phyloP scores from a whole-genome alignment of 768 basidiomycete genomes.

The Rubroboletus pulcherrimus region DNA sequence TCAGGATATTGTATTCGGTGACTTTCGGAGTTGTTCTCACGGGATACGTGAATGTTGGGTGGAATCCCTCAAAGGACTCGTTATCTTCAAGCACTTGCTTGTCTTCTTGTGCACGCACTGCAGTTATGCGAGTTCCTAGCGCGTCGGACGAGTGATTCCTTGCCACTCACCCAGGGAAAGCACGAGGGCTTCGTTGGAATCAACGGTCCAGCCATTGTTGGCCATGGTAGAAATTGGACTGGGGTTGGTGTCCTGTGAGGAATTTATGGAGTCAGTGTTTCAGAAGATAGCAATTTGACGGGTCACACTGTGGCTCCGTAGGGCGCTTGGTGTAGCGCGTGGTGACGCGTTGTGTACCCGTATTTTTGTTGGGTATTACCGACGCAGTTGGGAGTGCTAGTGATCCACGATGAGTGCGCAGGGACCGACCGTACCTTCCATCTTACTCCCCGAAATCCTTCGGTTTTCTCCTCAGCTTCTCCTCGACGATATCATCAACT shows the following conservation, averaged over 20 bases:
- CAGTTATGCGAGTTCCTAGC: background rate
- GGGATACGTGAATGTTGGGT: slow-evolving; percentile 92
- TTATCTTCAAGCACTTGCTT: slow-evolving; percentile 50
- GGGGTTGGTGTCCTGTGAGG: background rate
- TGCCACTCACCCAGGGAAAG: slow-evolving; percentile 63
- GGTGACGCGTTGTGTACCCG: slow-evolving; percentile 27
- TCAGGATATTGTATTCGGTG: slow-evolving; percentile 5
- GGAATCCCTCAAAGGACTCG: slow-evolving; percentile 65
- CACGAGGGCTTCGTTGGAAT: slow-evolving; percentile 73
- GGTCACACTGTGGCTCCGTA: background rate
- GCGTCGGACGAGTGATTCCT: background rate
- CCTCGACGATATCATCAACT: slow-evolving; percentile 84
- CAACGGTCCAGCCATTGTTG: slow-evolving; percentile 62
- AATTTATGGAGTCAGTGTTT: background rate
- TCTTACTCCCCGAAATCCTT: slow-evolving; percentile 49
- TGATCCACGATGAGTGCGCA: slow-evolving; percentile 26
- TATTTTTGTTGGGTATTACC: slow-evolving; percentile 10
- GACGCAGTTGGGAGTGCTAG: slow-evolving; percentile 1
- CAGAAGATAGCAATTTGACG: background rate
- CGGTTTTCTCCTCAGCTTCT: slow-evolving; percentile 83
- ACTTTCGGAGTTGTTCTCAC: slow-evolving; percentile 41
- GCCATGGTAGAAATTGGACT: slow-evolving; percentile 16
- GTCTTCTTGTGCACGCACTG: slow-evolving; percentile 73
- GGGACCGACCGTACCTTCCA: slow-evolving; percentile 25
- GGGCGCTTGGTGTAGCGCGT: background rate